phyloP scores from a whole-genome alignment of 106 monocot genomes.

The Dioscorea dumetorum region DNA sequence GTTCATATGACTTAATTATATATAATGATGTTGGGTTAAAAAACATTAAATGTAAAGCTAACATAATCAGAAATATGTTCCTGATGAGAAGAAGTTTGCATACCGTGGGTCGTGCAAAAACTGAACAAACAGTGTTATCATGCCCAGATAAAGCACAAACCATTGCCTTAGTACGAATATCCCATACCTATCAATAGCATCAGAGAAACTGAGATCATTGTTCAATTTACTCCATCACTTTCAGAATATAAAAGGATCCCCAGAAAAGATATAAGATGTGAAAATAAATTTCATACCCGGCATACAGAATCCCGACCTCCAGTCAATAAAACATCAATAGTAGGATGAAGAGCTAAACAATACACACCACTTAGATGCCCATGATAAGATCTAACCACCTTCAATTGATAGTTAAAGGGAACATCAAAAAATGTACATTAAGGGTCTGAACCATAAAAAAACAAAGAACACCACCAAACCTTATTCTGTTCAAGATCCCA shows the following conservation, averaged over 20 bases:
- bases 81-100: conserved; percentile 4
- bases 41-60: no score
- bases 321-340: conserved; percentile 87
- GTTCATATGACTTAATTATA: no score
- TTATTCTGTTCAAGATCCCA: conserved; percentile 99
- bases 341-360: conserved; percentile 94
- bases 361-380: conserved; percentile 99
- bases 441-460: background rate
- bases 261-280: background rate
- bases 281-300: conserved; percentile 44
- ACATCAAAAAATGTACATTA: background rate
- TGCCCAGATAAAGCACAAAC: conserved; percentile 97
- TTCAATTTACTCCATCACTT: background rate
- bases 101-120: conserved; percentile 95
- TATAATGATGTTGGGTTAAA: no score
- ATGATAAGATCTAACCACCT: conserved; percentile 95
- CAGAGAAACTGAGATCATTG: background rate
- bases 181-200: conserved; percentile 68
- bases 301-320: conserved; percentile 99
- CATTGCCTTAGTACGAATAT: conserved; percentile 93
- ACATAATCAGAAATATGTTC: no score
- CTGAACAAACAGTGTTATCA: conserved; percentile 96
- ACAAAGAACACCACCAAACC: conserved; percentile 25
- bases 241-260: no score
- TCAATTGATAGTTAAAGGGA: background rate